Conservation (phyloP, 1,139 yeast genomes). For the Sugiyamaella neomexicana region DNA sequence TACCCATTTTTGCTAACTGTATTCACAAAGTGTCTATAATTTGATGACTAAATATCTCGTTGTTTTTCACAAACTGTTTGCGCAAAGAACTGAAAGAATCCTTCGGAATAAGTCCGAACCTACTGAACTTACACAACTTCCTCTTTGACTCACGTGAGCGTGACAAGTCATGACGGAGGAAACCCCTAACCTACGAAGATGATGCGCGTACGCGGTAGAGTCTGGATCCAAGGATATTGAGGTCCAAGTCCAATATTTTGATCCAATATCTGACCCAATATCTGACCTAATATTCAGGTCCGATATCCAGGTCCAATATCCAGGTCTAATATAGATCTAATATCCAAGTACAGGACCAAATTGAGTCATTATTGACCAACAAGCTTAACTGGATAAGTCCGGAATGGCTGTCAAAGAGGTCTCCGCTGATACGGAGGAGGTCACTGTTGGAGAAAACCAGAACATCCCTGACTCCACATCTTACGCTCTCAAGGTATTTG, state of each 20-base stretch:
- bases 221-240: too few relatives aligned
- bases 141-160: conserved; percentile 5
- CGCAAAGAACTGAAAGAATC: not conserved
- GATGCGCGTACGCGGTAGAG: not conserved
- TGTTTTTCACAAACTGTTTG: not conserved
- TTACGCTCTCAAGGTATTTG: conserved; percentile 1
- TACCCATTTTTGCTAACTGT: conserved; percentile 16
- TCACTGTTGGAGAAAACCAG: too few relatives aligned
- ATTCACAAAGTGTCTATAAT: too few relatives aligned
- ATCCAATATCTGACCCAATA: too few relatives aligned
- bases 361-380: too few relatives aligned
- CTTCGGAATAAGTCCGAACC: conserved; percentile 8
- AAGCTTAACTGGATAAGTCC: too few relatives aligned
- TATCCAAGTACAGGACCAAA: too few relatives aligned
- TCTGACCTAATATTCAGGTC: too few relatives aligned
- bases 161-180: not conserved
- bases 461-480: not conserved
- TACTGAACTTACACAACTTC: conserved; percentile 1
- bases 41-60: not conserved
- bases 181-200: not conserved
- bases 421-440: not conserved
- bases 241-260: too few relatives aligned
- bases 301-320: too few relatives aligned
- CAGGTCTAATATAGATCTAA: too few relatives aligned
- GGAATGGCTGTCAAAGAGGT: not conserved